These are phyloP conservation scores for Candida alai DNA, from an alignment of 805 yeast species.

Conservation along the genomic window DNA sequence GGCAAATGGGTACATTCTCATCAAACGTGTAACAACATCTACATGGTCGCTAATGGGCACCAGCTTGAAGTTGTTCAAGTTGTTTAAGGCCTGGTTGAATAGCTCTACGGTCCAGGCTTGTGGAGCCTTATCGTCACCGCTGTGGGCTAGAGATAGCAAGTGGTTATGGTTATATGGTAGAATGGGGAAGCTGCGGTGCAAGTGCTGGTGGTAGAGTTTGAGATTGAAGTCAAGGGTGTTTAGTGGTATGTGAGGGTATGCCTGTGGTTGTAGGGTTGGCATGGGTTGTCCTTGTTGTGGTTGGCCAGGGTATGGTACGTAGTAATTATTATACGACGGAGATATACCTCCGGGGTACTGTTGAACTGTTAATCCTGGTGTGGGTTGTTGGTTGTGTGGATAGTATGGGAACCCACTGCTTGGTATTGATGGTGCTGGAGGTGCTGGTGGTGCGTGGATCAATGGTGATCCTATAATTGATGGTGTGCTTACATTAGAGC, in stretches of 20 bases:
- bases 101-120: conserved; percentile 34
- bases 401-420: too few relatives aligned
- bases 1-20: conserved; percentile 30
- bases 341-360: too few relatives aligned
- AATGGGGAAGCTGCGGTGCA: conserved; percentile 45
- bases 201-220: conserved; percentile 38
- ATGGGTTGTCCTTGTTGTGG: conserved; percentile 9
- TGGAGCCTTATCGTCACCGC: conserved; percentile 21
- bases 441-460: conserved; percentile 4
- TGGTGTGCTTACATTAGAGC: conserved; percentile 4
- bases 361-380: conserved; percentile 6
- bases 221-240: conserved; percentile 30
- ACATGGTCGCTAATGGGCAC: conserved; percentile 30
- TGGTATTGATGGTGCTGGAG: conserved; percentile 11
- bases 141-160: conserved; percentile 19
- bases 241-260: conserved; percentile 12
- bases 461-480: conserved; percentile 1
- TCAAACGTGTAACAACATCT: conserved; percentile 29
- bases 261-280: conserved; percentile 7
- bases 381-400: conserved; percentile 4
- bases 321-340: too few relatives aligned
- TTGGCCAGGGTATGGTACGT: too few relatives aligned
- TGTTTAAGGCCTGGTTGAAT: conserved; percentile 38
- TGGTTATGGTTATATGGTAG: conserved; percentile 33
- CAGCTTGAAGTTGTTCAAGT: conserved; percentile 34